Conservation (phyloP, 148 eudicot species). For the Dysphania ambrosioides region DNA sequence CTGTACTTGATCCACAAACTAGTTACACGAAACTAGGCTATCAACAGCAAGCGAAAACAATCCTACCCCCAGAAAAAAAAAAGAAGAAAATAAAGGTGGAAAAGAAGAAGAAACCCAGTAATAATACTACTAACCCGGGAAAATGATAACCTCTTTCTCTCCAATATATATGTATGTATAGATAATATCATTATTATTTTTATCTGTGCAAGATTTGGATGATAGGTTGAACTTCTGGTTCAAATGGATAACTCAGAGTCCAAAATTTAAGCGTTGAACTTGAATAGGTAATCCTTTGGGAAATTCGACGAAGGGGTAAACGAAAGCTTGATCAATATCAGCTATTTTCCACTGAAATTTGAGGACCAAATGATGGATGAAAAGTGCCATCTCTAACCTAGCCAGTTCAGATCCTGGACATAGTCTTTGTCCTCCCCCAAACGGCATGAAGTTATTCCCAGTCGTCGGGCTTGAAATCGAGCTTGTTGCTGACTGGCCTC, state of each 20-base stretch:
- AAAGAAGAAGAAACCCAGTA: constrained; percentile 11
- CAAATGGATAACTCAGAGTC: background rate
- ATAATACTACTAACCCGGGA: background rate
- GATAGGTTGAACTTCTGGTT: background rate
- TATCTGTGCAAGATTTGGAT: constrained; percentile 28
- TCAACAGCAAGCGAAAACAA: constrained; percentile 18
- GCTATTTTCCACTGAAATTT: constrained; percentile 62
- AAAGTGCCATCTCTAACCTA: constrained; percentile 86
- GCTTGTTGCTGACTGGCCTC: constrained; percentile 16
- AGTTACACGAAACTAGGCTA: constrained; percentile 2
- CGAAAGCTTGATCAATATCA: constrained; percentile 57
- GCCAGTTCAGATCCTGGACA: constrained; percentile 91
- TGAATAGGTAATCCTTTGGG: constrained; percentile 76
- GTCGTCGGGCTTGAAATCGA: constrained; percentile 21
- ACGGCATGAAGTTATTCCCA: constrained; percentile 73
- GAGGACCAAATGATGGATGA: constrained; percentile 80
- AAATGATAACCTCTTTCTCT: constrained; percentile 8
- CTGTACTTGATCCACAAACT: constrained; percentile 11
- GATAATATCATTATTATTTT: background rate
- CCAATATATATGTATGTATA: constrained; percentile 5
- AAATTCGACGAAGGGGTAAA: constrained; percentile 81
- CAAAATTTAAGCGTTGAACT: constrained; percentile 37
- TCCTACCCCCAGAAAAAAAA: too few species aligned
- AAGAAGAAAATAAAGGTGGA: background rate
- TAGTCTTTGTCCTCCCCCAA: constrained; percentile 88